Evolutionary conservation across 2,329 filamentous ascomycete genomes (phyloP).

Genomic region (Lachnellula occidentalis): DNA sequence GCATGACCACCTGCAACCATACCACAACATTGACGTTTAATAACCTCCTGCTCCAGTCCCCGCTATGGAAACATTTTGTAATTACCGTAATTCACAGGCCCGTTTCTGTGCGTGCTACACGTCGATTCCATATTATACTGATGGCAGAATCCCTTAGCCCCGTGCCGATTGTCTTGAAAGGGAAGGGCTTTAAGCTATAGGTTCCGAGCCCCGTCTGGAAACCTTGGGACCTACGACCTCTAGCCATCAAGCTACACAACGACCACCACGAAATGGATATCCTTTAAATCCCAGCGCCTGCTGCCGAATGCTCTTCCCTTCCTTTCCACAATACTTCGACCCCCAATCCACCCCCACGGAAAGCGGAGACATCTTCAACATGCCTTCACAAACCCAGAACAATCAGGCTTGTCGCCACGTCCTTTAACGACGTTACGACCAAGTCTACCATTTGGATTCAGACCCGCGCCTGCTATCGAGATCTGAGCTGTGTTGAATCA

Average conservation of each 20-base stretch:
- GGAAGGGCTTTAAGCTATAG: too few species aligned
- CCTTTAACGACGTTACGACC: constrained; percentile 13
- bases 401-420: constrained; percentile 10
- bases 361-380: constrained; percentile 14
- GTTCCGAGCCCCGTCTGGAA: neutral
- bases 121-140: too few species aligned
- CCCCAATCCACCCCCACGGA: neutral
- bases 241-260: constrained; percentile 3
- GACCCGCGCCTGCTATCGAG: neutral
- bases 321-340: neutral
- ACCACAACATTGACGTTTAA: too few species aligned
- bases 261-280: neutral
- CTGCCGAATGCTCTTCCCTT: neutral
- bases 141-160: too few species aligned
- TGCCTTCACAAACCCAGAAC: constrained; percentile 15
- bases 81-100: too few species aligned
- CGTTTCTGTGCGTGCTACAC: too few species aligned
- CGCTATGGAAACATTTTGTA: too few species aligned
- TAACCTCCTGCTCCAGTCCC: too few species aligned
- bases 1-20: too few species aligned
- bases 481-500: neutral
- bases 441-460: neutral
- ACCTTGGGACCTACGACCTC: neutral
- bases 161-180: too few species aligned
- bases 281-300: neutral